phyloP scores from a whole-genome alignment of 2,329 filamentous ascomycete species.

The Grosmannia huntii region DNA sequence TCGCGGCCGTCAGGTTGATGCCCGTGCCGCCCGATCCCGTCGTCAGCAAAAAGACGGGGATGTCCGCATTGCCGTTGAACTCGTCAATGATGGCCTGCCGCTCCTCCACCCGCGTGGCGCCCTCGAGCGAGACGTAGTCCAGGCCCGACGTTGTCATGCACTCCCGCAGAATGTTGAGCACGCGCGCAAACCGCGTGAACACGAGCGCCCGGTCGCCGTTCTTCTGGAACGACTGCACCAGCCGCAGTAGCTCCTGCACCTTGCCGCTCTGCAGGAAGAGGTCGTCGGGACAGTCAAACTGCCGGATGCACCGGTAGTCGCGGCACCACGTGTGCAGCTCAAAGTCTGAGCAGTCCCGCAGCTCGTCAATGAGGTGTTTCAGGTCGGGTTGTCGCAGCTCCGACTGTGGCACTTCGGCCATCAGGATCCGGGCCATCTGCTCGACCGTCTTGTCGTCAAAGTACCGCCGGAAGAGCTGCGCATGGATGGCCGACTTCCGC shows the following conservation, averaged over 20 bases:
- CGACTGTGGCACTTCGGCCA: conserved; percentile 50
- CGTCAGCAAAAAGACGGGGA: conserved; percentile 84
- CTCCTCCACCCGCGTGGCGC: conserved; percentile 66
- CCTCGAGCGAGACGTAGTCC: conserved; percentile 74
- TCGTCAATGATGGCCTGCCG: conserved; percentile 81
- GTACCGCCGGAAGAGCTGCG: conserved; percentile 70
- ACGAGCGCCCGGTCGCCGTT: conserved; percentile 81
- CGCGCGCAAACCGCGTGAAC: conserved; percentile 86
- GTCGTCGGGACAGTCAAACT: conserved; percentile 39
- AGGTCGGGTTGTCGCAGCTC: conserved; percentile 40
- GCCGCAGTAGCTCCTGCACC: conserved; percentile 63
- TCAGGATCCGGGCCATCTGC: conserved; percentile 59
- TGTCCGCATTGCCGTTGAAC: conserved; percentile 62
- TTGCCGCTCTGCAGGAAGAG: conserved; percentile 62
- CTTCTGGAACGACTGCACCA: conserved; percentile 59
- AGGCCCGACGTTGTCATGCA: conserved; percentile 64
- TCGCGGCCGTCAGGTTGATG: conserved; percentile 89
- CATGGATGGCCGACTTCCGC: conserved; percentile 84
- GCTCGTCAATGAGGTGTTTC: conserved; percentile 40
- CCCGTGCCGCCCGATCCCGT: conserved; percentile 94
- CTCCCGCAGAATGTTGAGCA: conserved; percentile 80
- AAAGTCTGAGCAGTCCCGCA: conserved; percentile 49
- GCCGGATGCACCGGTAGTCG: conserved; percentile 40
- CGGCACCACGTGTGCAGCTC: conserved; percentile 53
- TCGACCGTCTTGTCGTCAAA: conserved; percentile 64